Conservation (phyloP, 768 basidiomycete species). For the Leccinum barrowsii region DNA sequence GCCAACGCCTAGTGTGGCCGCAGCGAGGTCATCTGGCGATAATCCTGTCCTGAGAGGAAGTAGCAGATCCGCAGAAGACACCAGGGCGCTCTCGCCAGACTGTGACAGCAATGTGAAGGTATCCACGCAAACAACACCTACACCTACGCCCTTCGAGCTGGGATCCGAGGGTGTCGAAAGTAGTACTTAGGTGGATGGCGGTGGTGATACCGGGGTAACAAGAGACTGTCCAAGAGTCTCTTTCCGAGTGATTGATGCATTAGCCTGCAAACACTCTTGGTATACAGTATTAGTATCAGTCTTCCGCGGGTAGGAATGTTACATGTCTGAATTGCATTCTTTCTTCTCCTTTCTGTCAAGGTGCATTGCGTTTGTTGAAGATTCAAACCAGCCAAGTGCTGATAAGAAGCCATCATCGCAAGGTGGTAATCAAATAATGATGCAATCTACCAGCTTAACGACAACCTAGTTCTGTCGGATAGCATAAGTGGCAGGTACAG, state of each 20-base stretch:
- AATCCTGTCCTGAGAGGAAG: background rate
- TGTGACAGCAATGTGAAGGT: conserved; percentile 35
- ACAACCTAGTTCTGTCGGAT: conserved; percentile 33
- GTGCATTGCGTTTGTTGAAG: background rate
- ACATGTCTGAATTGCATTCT: background rate
- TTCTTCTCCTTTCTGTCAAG: background rate
- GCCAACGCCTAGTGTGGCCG: background rate
- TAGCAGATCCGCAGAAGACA: conserved; percentile 7
- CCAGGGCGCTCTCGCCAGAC: background rate
- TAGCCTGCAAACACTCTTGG: background rate
- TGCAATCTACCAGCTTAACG: conserved; percentile 1
- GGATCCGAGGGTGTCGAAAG: conserved; percentile 20
- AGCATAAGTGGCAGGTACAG: conserved; percentile 1
- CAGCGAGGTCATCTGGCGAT: background rate
- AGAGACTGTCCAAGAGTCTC: background rate
- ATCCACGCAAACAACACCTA: conserved; percentile 35
- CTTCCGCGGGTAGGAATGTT: conserved; percentile 3
- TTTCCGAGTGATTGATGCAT: background rate
- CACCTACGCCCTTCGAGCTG: conserved; percentile 24
- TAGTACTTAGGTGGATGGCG: background rate
- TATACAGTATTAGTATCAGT: conserved; percentile 14
- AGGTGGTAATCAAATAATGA: conserved; percentile 7
- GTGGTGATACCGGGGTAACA: conserved; percentile 19
- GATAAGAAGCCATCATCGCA: background rate
- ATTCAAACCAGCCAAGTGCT: conserved; percentile 4